Evolutionary conservation across 805 yeast genomes (phyloP).

Genomic region (Wickerhamomyces bisporus): DNA sequence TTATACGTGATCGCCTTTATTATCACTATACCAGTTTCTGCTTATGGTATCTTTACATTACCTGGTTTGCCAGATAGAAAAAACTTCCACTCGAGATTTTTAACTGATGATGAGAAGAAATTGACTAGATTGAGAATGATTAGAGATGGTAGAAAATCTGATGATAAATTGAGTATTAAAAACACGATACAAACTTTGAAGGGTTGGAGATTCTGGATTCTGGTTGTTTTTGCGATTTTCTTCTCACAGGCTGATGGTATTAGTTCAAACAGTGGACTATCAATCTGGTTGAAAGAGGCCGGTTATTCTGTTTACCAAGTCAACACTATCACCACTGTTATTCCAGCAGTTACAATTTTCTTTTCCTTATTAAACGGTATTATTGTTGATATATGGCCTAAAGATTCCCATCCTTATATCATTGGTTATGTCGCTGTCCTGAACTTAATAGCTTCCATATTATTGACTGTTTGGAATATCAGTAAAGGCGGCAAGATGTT

Average conservation of each 20-base stretch:
- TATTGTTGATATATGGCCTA: constrained; percentile 23
- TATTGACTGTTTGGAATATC: constrained; percentile 38
- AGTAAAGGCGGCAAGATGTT: constrained; percentile 54
- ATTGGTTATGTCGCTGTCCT: constrained; percentile 17
- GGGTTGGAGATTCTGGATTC: constrained; percentile 28
- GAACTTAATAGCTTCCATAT: constrained; percentile 26
- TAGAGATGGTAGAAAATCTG: constrained; percentile 17
- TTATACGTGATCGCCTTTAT: constrained; percentile 42
- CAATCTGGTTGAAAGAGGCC: constrained; percentile 45
- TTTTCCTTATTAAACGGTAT: constrained; percentile 26
- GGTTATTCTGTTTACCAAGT: constrained; percentile 35
- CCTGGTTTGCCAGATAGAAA: constrained; percentile 60
- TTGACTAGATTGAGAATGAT: constrained; percentile 41
- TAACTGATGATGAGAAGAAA: constrained; percentile 50
- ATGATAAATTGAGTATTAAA: constrained; percentile 12
- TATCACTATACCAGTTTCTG: constrained; percentile 27
- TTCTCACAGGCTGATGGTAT: constrained; percentile 30
- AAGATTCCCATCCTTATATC: constrained; percentile 22
- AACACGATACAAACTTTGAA: constrained; percentile 10
- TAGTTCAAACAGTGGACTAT: constrained; percentile 25
- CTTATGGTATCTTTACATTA: constrained; percentile 45
- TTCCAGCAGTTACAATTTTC: constrained; percentile 40
- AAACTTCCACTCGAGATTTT: constrained; percentile 44
- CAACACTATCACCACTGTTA: constrained; percentile 45
- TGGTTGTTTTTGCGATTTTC: constrained; percentile 36